These are phyloP conservation scores for Pyricularia grisea DNA, from an alignment of 2,329 filamentous ascomycete species.

Conservation along the genomic window DNA sequence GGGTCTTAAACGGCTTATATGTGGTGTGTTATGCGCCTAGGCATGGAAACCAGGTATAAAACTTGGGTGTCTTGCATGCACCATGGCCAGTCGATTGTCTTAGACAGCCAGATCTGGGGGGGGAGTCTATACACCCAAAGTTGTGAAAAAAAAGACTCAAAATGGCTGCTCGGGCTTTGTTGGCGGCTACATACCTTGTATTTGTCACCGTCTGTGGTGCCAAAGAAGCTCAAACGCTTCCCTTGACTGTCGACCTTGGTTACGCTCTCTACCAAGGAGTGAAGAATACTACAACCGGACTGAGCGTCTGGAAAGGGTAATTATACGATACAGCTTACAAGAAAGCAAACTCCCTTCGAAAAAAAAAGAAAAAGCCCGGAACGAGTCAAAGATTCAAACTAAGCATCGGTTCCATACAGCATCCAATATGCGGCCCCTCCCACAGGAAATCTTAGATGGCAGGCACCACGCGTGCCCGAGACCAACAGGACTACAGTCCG, in stretches of 20 bases:
- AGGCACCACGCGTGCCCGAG: conserved; percentile 7
- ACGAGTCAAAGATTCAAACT: not conserved
- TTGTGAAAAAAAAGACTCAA: not conserved
- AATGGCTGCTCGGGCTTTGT: not conserved
- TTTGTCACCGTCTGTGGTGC: not conserved
- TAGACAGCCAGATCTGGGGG: too few species aligned
- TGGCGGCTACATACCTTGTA: not conserved
- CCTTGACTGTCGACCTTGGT: conserved; percentile 10
- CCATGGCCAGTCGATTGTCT: too few species aligned
- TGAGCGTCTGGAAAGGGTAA: conserved; percentile 9
- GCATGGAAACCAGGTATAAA: too few species aligned
- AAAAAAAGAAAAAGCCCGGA: not conserved
- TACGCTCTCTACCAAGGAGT: conserved; percentile 12
- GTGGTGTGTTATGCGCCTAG: too few species aligned
- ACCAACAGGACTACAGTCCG: not conserved
- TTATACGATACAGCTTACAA: not conserved
- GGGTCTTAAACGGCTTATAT: too few species aligned
- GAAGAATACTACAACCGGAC: conserved; percentile 7
- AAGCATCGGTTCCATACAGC: not conserved
- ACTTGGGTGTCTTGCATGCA: too few species aligned
- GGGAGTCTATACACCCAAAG: not conserved
- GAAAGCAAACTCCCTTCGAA: not conserved
- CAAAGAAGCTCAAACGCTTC: not conserved
- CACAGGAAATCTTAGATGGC: conserved; percentile 8
- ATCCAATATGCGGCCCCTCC: conserved; percentile 11